phyloP scores from a whole-genome alignment of 768 basidiomycete genomes.

The Russula foetens region DNA sequence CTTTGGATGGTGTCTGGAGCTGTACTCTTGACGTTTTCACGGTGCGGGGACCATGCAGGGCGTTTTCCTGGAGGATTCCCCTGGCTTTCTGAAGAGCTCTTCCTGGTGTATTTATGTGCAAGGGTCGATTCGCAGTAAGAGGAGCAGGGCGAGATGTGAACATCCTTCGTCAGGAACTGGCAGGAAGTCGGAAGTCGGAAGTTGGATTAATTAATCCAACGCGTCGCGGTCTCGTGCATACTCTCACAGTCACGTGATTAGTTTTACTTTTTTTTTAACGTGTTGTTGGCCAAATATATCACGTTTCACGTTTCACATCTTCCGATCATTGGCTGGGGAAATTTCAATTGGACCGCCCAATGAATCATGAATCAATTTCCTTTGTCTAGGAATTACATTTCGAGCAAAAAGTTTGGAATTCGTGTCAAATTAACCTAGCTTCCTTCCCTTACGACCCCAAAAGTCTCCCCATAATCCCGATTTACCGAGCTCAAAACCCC shows the following conservation, averaged over 20 bases:
- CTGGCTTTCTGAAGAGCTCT: slow-evolving; percentile 34
- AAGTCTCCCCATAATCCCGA: neutral
- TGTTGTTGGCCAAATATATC: too few species aligned
- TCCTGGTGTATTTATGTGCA: slow-evolving; percentile 48
- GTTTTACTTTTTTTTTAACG: too few species aligned
- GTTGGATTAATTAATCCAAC: neutral
- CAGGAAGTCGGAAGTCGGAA: too few species aligned
- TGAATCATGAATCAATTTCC: too few species aligned
- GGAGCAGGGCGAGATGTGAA: slow-evolving; percentile 20
- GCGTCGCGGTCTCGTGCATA: neutral
- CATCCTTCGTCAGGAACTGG: too few species aligned
- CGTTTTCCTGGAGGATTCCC: slow-evolving; percentile 43
- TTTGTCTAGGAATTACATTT: too few species aligned
- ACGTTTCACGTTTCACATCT: too few species aligned
- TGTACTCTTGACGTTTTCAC: slow-evolving; percentile 33
- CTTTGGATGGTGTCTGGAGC: slow-evolving; percentile 31
- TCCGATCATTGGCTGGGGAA: too few species aligned
- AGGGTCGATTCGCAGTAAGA: slow-evolving; percentile 25
- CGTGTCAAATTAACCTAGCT: too few species aligned
- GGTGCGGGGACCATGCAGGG: slow-evolving; percentile 32
- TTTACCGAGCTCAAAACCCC: neutral
- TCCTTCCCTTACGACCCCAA: neutral
- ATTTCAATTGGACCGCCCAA: too few species aligned
- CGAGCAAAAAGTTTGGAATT: too few species aligned
- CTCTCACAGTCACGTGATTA: neutral